Conservation (phyloP, 345 rosid species). For the Brassica nigra region DNA sequence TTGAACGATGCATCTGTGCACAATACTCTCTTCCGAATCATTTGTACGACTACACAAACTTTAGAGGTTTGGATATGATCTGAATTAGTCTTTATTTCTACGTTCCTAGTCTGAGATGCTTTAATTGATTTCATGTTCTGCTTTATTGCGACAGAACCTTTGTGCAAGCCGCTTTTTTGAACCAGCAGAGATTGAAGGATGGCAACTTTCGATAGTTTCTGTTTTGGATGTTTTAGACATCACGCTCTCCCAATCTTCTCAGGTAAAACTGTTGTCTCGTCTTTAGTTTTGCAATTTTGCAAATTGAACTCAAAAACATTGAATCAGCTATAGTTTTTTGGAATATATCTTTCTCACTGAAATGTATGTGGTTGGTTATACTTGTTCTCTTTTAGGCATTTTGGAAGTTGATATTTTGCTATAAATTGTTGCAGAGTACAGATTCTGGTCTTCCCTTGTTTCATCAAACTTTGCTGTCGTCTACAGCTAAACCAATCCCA, state of each 20-base stretch:
- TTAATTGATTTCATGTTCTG: constrained; percentile 23
- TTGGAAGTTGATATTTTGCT: constrained; percentile 31
- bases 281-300: constrained; percentile 16
- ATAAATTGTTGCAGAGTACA: constrained; percentile 56
- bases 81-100: constrained; percentile 10
- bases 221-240: constrained; percentile 63
- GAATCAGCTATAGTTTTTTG: not conserved
- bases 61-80: constrained; percentile 69
- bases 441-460: constrained; percentile 57
- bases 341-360: constrained; percentile 7
- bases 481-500: constrained; percentile 68
- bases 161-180: constrained; percentile 63
- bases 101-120: constrained; percentile 10
- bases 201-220: constrained; percentile 73
- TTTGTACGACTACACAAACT: constrained; percentile 68
- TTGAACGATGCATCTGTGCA: constrained; percentile 84
- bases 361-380: constrained; percentile 20
- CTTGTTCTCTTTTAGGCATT: constrained; percentile 1
- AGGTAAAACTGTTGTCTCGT: constrained; percentile 47
- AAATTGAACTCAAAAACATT: not conserved
- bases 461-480: constrained; percentile 79
- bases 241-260: constrained; percentile 62
- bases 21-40: constrained; percentile 60
- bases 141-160: constrained; percentile 58
- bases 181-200: constrained; percentile 77